These are phyloP conservation scores for Neophaeococcomyces aloes DNA, from an alignment of 2,329 filamentous ascomycete species.

Conservation along the genomic window DNA sequence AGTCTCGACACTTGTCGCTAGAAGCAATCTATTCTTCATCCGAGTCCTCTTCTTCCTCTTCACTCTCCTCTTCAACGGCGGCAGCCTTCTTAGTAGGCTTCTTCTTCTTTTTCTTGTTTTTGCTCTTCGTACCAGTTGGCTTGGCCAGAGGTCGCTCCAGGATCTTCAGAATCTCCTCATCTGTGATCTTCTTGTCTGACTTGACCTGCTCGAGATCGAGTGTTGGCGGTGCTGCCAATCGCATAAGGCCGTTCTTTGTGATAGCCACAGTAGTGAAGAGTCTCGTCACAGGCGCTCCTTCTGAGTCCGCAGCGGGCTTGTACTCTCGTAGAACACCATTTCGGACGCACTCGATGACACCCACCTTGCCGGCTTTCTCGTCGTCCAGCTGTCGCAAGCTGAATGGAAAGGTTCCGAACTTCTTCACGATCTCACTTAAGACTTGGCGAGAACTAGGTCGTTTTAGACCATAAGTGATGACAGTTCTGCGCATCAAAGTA, in stretches of 20 bases:
- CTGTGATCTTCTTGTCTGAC: conserved; percentile 94
- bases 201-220: conserved; percentile 74
- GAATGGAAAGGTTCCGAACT: conserved; percentile 96
- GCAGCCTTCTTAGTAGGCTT: conserved; percentile 42
- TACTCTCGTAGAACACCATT: conserved; percentile 89
- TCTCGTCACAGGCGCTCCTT: conserved; percentile 71
- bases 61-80: conserved; percentile 26
- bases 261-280: conserved; percentile 87
- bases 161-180: conserved; percentile 91
- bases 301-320: conserved; percentile 90
- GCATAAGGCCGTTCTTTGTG: conserved; percentile 92
- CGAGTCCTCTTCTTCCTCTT: conserved; percentile 30
- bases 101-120: conserved; percentile 90
- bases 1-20: not conserved
- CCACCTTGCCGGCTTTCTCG: conserved; percentile 89
- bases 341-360: conserved; percentile 91
- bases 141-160: conserved; percentile 71
- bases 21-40: conserved; percentile 30
- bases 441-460: conserved; percentile 85
- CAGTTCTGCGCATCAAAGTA: conserved; percentile 86
- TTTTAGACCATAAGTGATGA: conserved; percentile 86
- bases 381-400: conserved; percentile 93
- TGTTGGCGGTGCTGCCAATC: conserved; percentile 64
- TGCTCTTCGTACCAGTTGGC: conserved; percentile 58
- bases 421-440: conserved; percentile 89